Evolutionary conservation across 768 basidiomycete genomes (phyloP).

Genomic region (Wakefieldia striispora): DNA sequence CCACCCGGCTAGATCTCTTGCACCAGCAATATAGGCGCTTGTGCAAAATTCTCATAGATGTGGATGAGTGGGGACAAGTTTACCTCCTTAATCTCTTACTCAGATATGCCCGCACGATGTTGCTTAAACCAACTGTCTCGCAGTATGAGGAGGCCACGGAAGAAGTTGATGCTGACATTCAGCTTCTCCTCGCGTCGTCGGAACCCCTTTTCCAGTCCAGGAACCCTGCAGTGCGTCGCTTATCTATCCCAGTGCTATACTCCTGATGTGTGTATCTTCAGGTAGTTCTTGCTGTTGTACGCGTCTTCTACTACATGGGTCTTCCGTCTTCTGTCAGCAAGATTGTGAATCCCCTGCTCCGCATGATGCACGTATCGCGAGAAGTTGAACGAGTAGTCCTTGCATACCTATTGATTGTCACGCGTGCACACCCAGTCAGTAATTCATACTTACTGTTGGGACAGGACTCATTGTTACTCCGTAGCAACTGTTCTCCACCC

Average conservation of each 20-base stretch:
- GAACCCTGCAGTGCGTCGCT: conserved; percentile 74
- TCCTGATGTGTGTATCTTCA: conserved; percentile 26
- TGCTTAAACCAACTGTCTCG: conserved; percentile 54
- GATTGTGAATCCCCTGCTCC: conserved; percentile 69
- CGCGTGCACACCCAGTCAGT: conserved; percentile 64
- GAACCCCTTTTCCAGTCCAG: conserved; percentile 81
- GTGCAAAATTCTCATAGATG: conserved; percentile 81
- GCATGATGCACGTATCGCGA: conserved; percentile 63
- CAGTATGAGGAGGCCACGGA: conserved; percentile 33
- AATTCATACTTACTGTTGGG: neutral
- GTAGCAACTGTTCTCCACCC: conserved; percentile 52
- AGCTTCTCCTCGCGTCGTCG: conserved; percentile 65
- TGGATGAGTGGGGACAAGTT: conserved; percentile 96
- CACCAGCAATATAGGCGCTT: conserved; percentile 86
- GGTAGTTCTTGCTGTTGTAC: conserved; percentile 79
- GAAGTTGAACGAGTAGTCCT: conserved; percentile 77
- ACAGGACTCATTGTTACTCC: neutral
- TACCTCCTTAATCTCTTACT: conserved; percentile 73
- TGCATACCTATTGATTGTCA: conserved; percentile 66
- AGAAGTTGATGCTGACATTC: conserved; percentile 76
- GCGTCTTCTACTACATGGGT: conserved; percentile 71
- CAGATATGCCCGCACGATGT: conserved; percentile 83
- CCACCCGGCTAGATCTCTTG: conserved; percentile 80
- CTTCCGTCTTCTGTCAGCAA: conserved; percentile 54
- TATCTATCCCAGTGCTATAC: neutral